These are phyloP conservation scores for Aquanectria penicillioides DNA, from an alignment of 2,329 filamentous ascomycete genomes.

Conservation along the genomic window DNA sequence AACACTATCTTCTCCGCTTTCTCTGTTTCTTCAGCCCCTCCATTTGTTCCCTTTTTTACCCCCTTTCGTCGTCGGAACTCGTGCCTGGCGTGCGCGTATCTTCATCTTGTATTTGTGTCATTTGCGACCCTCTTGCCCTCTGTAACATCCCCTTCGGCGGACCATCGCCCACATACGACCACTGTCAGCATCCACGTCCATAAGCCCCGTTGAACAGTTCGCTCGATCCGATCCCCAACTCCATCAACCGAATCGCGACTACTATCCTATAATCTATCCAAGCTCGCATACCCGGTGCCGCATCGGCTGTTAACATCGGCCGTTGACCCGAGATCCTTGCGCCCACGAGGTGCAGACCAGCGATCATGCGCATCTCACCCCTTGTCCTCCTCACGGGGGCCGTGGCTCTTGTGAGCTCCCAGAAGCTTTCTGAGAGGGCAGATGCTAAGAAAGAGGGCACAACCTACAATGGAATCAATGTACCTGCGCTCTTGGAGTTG, in stretches of 20 bases:
- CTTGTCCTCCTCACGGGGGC: constrained; percentile 59
- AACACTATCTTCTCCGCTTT: constrained; percentile 12
- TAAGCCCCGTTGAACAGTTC: not conserved
- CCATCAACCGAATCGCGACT: constrained; percentile 10
- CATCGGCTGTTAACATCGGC: not conserved
- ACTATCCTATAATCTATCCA: not conserved
- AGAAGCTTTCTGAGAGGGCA: constrained; percentile 42
- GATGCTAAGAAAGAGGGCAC: constrained; percentile 54
- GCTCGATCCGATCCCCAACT: constrained; percentile 24
- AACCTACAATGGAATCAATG: constrained; percentile 72
- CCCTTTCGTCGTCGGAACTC: constrained; percentile 6
- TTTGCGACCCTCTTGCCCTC: constrained; percentile 21
- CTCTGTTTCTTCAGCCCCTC: constrained; percentile 7
- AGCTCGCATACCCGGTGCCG: not conserved
- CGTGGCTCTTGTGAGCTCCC: constrained; percentile 45
- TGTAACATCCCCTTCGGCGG: constrained; percentile 22
- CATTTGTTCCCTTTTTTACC: constrained; percentile 1
- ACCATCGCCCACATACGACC: constrained; percentile 21
- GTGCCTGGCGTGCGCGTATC: constrained; percentile 20
- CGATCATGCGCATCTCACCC: constrained; percentile 47
- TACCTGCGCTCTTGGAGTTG: constrained; percentile 73
- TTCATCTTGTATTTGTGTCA: constrained; percentile 17
- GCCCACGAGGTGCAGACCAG: constrained; percentile 21
- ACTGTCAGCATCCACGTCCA: too few relatives aligned
- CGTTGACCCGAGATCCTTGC: not conserved